Base-by-base conservation (phyloP, 108 stramenopile genomes). In the Cyclotella kingstonii region DNA sequence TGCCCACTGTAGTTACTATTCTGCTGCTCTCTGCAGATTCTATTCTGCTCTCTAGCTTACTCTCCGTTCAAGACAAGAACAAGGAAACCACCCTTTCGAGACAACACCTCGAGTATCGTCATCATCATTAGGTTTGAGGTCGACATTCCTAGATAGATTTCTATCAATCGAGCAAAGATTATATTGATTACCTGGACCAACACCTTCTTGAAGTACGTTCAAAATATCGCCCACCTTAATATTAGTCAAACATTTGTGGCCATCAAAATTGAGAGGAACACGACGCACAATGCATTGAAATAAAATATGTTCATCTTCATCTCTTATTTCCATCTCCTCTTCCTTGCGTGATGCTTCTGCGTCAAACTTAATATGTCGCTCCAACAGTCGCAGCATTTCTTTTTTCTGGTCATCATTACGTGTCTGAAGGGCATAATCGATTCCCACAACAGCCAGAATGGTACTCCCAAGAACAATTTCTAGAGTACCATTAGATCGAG, bases 21-120 rank as follows among this genome's bases (percentile, higher is more conserved):
- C 2, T 4, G 14, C 4, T 40, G 39, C 39, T 15, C 39, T 15
- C 39, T 40, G 39, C 4, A 3, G 1, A 15, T 15, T 2, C 15
- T 40, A 14, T 40, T 40, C 15, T 40, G 4, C 2, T 2, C 39
- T 5, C 27, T 12, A 25, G 10, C 38, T 34, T 6, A 58, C 40
- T 14, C 76, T 33, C 36, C 49, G 54, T 46, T 88, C 80, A 42
- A 91, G 55, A 54, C 76, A 91, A 27, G 61, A 52, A 31, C 73
- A 80, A 3, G 90, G 90, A 62, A 83, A 89, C 90, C 90, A 91
- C 25, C 90, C 90, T 10, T 85, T 57, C 1, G 81, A 78, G 31
- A 68, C 51, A 12, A 34, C 30, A 15, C 42, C 35, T 26, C 44
- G 54, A 11, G 31, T 53, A 18, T 58, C 54, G 47, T 49, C 49